These are phyloP conservation scores for Spirogloea muscicola DNA, from an alignment of 139 green algal species.

Conservation along the genomic window DNA sequence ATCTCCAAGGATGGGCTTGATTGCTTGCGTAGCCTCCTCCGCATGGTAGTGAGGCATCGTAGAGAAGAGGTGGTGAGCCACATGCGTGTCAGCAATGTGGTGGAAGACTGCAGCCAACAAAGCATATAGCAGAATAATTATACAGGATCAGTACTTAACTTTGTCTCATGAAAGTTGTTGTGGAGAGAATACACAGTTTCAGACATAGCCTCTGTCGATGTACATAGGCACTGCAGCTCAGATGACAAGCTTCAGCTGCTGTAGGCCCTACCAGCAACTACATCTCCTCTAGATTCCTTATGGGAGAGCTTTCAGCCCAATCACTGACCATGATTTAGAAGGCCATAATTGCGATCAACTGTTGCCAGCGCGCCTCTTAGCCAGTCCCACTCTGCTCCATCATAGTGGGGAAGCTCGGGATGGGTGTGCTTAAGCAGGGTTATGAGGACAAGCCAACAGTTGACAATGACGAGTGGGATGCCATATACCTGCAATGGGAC, in stretches of 20 bases:
- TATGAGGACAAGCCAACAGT: slow-evolving; percentile 79
- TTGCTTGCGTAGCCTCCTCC: slow-evolving; percentile 70
- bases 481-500: slow-evolving; percentile 56
- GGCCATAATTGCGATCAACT: slow-evolving; percentile 78
- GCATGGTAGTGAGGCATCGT: slow-evolving; percentile 92
- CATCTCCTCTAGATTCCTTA: no score
- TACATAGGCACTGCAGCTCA: no score
- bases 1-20: slow-evolving; percentile 36
- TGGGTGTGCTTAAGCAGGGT: slow-evolving; percentile 87
- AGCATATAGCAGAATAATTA: no score
- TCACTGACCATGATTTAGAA: slow-evolving; percentile 37
- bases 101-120: slow-evolving; percentile 49
- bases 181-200: no score
- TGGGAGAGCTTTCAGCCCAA: no score
- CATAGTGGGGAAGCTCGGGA: slow-evolving; percentile 75
- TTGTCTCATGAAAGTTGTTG: no score
- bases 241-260: no score
- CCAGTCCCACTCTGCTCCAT: slow-evolving; percentile 81
- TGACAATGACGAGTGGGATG: slow-evolving; percentile 81
- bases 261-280: no score
- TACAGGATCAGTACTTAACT: no score
- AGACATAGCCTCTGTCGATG: no score
- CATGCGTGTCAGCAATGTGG: slow-evolving; percentile 86
- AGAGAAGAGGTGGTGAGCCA: slow-evolving; percentile 89
- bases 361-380: slow-evolving; percentile 80